Conservation (phyloP, 441 rosid genomes). For the Rhodomyrtus psidioides region DNA sequence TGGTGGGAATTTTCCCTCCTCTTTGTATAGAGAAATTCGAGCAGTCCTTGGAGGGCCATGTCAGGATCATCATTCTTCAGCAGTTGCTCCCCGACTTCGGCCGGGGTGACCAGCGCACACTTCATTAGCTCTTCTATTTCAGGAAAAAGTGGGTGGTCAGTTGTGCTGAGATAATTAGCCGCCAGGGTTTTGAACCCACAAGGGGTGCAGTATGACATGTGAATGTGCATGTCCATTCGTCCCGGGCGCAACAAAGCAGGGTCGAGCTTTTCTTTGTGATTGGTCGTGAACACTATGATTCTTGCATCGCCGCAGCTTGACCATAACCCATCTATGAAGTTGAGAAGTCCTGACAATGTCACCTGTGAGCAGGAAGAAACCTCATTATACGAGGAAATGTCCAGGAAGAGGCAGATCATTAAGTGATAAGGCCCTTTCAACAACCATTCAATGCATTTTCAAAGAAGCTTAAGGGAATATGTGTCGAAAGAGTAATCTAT, state of each 20-base stretch:
- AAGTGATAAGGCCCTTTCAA: background rate
- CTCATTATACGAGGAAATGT: background rate
- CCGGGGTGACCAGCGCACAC: background rate
- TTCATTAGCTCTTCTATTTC: background rate
- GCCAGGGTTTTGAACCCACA: background rate
- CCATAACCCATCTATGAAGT: slow-evolving; percentile 4
- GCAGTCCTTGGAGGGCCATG: background rate
- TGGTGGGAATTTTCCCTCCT: background rate
- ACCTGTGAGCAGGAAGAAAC: background rate
- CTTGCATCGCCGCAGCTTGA: background rate
- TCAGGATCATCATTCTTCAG: background rate
- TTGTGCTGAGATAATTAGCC: background rate
- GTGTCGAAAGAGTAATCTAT: background rate
- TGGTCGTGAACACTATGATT: background rate
- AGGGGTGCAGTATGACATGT: slow-evolving; percentile 1
- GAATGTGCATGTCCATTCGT: slow-evolving; percentile 5
- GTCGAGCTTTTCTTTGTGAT: slow-evolving; percentile 3
- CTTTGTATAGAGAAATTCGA: background rate
- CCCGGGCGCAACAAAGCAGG: background rate
- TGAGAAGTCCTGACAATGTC: background rate
- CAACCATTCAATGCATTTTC: background rate
- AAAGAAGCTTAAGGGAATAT: background rate
- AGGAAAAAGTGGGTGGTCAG: background rate
- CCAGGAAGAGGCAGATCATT: background rate
- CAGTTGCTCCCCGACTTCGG: slow-evolving; percentile 1